phyloP scores from a whole-genome alignment of 2,329 filamentous ascomycete genomes.

The Aspergillus puulaauensis region DNA sequence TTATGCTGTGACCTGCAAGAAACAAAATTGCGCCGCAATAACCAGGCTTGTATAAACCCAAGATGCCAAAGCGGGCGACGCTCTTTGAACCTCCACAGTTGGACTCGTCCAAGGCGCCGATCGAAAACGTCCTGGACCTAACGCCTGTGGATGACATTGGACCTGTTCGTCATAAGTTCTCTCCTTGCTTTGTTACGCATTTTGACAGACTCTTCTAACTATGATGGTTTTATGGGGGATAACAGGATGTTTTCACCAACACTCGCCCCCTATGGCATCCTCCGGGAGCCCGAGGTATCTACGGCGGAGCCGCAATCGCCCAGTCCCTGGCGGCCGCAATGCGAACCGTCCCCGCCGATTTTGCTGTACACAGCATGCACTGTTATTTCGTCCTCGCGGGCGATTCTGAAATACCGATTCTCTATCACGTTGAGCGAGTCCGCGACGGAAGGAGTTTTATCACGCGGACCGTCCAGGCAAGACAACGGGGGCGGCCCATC shows the following conservation, averaged over 20 bases:
- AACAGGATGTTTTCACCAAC: conserved; percentile 89
- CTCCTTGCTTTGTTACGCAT: not conserved
- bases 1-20: not conserved
- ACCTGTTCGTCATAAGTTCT: conserved; percentile 55
- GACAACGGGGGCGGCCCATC: conserved; percentile 83
- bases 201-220: not conserved
- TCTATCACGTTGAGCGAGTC: conserved; percentile 94
- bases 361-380: conserved; percentile 92
- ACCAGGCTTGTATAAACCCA: not conserved
- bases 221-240: not conserved
- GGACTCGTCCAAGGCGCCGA: conserved; percentile 70
- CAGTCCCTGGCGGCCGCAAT: conserved; percentile 88
- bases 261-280: conserved; percentile 90
- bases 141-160: conserved; percentile 64
- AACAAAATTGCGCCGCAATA: not conserved
- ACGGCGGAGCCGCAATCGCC: conserved; percentile 88
- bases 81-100: conserved; percentile 73
- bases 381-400: conserved; percentile 98
- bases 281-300: conserved; percentile 87
- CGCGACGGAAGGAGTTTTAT: conserved; percentile 86
- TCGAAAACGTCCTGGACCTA: conserved; percentile 86
- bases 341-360: conserved; percentile 75
- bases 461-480: conserved; percentile 92
- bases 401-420: conserved; percentile 76
- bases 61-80: conserved; percentile 48